Base-by-base conservation (phyloP, 2,329 filamentous ascomycete species). In the Talaromyces pinophilus region DNA sequence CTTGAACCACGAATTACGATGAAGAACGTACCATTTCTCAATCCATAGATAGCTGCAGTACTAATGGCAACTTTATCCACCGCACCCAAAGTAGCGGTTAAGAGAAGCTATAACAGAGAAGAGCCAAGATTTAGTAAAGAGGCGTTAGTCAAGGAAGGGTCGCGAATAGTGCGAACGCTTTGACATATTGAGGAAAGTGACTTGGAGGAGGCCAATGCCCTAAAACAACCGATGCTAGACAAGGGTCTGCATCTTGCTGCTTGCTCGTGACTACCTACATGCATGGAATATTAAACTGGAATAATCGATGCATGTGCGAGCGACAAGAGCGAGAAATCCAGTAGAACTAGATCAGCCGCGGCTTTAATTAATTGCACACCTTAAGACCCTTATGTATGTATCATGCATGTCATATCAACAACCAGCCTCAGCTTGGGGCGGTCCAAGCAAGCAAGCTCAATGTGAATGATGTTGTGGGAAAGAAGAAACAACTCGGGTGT, bases 31-130 rank as follows among this genome's bases (percentile, higher is more conserved):
- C 66, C 66, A 40, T 82, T 73, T n/a, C 76, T 76, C 44, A 86
- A 72, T 0, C 83, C 85, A 64, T 87, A 87, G 0, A 87, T 84
- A 1, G 84, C 79, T 0, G 85, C 85, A 6, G 74, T 74, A 11
- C 72, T 71, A 60, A 75, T 69, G 25, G 73, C 72, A 10, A 74
- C 71, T 64, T 75, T 75, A 59, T 75, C 73, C 25, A 75, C 70
- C 17, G 71, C 74, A 17, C 73, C 71, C 28, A 75, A 63, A 1
- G 74, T 74, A 4, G 72, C 73, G 17, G 72, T 74, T 28, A 74
- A 48, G 44, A 75, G 64, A 38, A 66, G 64, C 64, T 66, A 59
- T 57, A 25, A 59, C 25, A 55, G 6, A 38, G 6, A 28, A 28
- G 4, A 44, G 22, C 40, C 13, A 60, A 42, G 6, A 40, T 17